Evolutionary conservation across 2,329 filamentous ascomycete genomes (phyloP).

Genomic region (Metarhizium guizhouense): DNA sequence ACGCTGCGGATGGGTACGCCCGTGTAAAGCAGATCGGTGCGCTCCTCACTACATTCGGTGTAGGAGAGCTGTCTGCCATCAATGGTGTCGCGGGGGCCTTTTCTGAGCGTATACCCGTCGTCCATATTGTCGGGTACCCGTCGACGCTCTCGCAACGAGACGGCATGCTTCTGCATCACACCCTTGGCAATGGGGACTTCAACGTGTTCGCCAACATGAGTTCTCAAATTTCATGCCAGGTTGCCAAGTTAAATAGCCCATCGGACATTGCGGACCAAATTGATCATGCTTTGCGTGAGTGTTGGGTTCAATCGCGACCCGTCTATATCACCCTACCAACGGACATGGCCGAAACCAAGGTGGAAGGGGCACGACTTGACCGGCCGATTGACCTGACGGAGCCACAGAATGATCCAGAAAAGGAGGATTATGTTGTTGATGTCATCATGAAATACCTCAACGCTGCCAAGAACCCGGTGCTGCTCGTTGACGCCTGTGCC

Average conservation of each 20-base stretch:
- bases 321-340: constrained; percentile 80
- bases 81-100: constrained; percentile 68
- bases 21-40: constrained; percentile 62
- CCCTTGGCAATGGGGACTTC: constrained; percentile 70
- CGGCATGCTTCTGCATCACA: constrained; percentile 53
- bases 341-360: constrained; percentile 67
- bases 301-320: constrained; percentile 64
- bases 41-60: constrained; percentile 67
- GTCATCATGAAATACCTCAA: constrained; percentile 67
- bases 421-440: constrained; percentile 75
- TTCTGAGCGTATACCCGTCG: constrained; percentile 62
- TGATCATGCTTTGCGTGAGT: constrained; percentile 67
- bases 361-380: constrained; percentile 65
- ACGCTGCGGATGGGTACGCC: constrained; percentile 74
- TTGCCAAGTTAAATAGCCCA: constrained; percentile 62
- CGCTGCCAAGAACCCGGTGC: constrained; percentile 63
- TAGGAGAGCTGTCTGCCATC: constrained; percentile 64
- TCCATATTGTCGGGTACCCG: constrained; percentile 55
- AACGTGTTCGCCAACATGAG: constrained; percentile 77
- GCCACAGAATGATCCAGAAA: constrained; percentile 56
- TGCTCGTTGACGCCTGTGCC: constrained; percentile 77
- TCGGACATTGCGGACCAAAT: constrained; percentile 65
- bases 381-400: constrained; percentile 59
- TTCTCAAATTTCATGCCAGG: constrained; percentile 58
- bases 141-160: constrained; percentile 38